Conservation (phyloP, 2,329 filamentous ascomycete genomes). For the Ophiostoma novo-ulmi region DNA sequence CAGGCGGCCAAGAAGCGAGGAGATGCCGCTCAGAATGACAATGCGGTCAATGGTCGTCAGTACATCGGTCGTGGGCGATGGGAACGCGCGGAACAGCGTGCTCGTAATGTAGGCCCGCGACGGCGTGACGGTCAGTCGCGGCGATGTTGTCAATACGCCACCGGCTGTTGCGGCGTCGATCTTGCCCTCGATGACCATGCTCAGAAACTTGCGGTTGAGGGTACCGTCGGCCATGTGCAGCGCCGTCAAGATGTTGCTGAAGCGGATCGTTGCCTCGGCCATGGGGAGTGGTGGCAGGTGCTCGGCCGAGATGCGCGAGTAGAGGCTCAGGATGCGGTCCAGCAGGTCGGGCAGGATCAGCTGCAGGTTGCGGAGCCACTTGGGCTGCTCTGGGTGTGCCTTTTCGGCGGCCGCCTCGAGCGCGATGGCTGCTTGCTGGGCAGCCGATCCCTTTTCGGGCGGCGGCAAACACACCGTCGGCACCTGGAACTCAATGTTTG, state of each 20-base stretch:
- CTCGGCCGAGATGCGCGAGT: slow-evolving; percentile 65
- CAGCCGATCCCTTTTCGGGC: slow-evolving; percentile 43
- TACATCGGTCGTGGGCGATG: slow-evolving; percentile 58
- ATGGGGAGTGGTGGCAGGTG: slow-evolving; percentile 64
- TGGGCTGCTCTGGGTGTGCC: slow-evolving; percentile 46
- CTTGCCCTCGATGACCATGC: slow-evolving; percentile 60
- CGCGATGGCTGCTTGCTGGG: slow-evolving; percentile 31
- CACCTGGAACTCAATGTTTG: slow-evolving; percentile 76
- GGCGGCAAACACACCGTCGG: slow-evolving; percentile 50
- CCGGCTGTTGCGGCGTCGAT: slow-evolving; percentile 38
- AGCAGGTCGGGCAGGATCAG: slow-evolving; percentile 65
- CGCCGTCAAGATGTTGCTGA: slow-evolving; percentile 63
- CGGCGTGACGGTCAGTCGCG: slow-evolving; percentile 52
- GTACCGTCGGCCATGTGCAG: slow-evolving; percentile 61
- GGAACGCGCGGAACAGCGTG: slow-evolving; percentile 65
- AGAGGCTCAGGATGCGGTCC: slow-evolving; percentile 68
- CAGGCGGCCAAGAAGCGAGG: slow-evolving; percentile 73
- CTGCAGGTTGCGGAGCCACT: slow-evolving; percentile 51
- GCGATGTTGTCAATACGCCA: slow-evolving; percentile 44
- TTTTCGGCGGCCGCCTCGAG: slow-evolving; percentile 36
- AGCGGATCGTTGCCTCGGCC: slow-evolving; percentile 68
- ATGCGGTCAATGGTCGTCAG: slow-evolving; percentile 71
- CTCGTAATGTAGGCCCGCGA: slow-evolving; percentile 59
- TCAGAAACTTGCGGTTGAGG: slow-evolving; percentile 55
- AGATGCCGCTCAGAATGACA: slow-evolving; percentile 77